Evolutionary conservation across 192 early-diverging fungal species (phyloP).

Genomic region (Coemansia interrupta): DNA sequence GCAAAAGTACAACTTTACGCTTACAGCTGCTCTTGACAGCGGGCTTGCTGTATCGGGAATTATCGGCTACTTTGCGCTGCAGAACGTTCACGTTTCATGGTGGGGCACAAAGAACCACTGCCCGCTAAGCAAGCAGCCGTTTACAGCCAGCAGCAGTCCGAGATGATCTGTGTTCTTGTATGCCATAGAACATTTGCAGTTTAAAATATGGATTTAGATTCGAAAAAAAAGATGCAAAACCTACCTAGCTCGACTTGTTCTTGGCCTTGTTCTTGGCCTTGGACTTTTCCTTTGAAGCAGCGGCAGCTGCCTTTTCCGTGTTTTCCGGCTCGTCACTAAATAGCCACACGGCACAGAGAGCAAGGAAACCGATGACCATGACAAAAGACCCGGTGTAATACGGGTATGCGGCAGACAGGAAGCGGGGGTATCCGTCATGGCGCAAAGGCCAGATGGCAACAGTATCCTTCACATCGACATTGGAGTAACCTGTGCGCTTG

Average conservation of each 20-base stretch:
- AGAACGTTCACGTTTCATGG: slow-evolving; percentile 27
- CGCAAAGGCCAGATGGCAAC: slow-evolving; percentile 87
- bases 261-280: slow-evolving; percentile 18
- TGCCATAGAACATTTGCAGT: background rate
- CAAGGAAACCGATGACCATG: slow-evolving; percentile 81
- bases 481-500: slow-evolving; percentile 78
- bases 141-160: background rate
- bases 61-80: slow-evolving; percentile 40
- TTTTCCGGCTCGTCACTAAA: slow-evolving; percentile 43
- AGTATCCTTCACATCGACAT: slow-evolving; percentile 66
- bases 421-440: slow-evolving; percentile 95
- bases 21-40: slow-evolving; percentile 54
- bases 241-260: slow-evolving; percentile 15
- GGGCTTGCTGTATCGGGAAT: slow-evolving; percentile 44
- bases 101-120: slow-evolving; percentile 38
- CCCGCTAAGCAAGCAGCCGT: slow-evolving; percentile 20
- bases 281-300: background rate
- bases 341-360: slow-evolving; percentile 78
- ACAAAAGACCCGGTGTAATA: slow-evolving; percentile 86
- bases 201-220: background rate
- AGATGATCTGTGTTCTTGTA: background rate
- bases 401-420: slow-evolving; percentile 86
- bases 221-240: background rate
- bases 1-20: slow-evolving; percentile 52
- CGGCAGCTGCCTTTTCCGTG: background rate